Evolutionary conservation across 306 rosid species (phyloP), one percentile per base, ranked within the genome.

Genomic region (Fragaria vesca): DNA sequence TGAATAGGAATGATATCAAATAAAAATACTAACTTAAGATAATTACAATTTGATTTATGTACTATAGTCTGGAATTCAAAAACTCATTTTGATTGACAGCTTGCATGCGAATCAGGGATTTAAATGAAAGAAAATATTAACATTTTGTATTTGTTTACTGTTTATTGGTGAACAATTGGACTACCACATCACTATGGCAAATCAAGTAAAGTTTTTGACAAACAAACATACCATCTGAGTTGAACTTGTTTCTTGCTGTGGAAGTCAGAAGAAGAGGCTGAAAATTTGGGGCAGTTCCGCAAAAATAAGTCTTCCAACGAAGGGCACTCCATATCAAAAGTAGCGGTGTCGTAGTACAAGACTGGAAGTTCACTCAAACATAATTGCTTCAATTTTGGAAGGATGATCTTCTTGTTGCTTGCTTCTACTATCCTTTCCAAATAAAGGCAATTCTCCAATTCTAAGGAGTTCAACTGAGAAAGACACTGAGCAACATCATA

Each of bases 381-480:
- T 34, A 66, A n/a, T 11, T 7, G 3, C 28, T 24, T 77, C 73
- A 67, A 26, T 51, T 36, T 21, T 4, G 74, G 74, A 20, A 77
- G 30, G 21, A 46, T 46, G 52, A 12, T 51, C 13, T 24, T 66
- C 8, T 17, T 20, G 30, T 2, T 32, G 73, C 40, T 63, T 36
- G 47, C 6, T 34, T 18, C 45, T 24, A 78, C 62, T 30, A 71
- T 18, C 8, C 60, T 54, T 54, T 54, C 24, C 3, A 54, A 6
- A 0, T 20, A 1, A 2, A 0, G 24, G 10, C 60, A 54, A 0
- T 20, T 2, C 0, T 0, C 0, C 20, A 54, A 18, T 0, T 0
- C 0, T 5, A 54, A 8, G 21, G 5, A 5, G 1, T 54, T 20
- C 26, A 54, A 54, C 3, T 54, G 60, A 20, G 1, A 54, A 6